These are phyloP conservation scores for Dalechampia spathulata DNA, from an alignment of 441 rosid genomes.

Conservation along the genomic window DNA sequence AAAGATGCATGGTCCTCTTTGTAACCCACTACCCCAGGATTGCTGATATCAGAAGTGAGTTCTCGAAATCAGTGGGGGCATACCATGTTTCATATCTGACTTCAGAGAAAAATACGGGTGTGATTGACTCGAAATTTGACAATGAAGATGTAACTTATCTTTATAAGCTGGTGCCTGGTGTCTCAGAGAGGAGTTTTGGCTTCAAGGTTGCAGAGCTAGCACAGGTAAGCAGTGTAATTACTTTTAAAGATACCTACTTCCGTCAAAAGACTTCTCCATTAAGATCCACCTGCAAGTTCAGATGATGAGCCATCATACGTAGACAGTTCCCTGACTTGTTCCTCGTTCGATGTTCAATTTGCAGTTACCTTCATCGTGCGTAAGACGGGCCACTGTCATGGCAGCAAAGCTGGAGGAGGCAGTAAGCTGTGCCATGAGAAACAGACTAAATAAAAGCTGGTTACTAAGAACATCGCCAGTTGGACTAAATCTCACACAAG, in stretches of 20 bases:
- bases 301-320: no score
- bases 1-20: conserved; percentile 73
- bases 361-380: conserved; percentile 71
- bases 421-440: conserved; percentile 33
- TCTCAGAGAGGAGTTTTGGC: conserved; percentile 81
- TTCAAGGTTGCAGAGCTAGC: conserved; percentile 89
- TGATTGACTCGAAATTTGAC: conserved; percentile 22
- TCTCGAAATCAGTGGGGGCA: conserved; percentile 52
- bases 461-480: conserved; percentile 7
- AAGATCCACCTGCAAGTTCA: no score
- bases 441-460: conserved; percentile 13
- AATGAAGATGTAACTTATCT: conserved; percentile 76
- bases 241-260: neutral
- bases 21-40: conserved; percentile 93
- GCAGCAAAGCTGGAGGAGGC: conserved; percentile 60
- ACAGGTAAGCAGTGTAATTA: conserved; percentile 38
- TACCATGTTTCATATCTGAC: conserved; percentile 91
- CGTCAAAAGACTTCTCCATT: no score
- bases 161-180: conserved; percentile 76
- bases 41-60: conserved; percentile 44
- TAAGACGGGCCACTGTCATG: conserved; percentile 54
- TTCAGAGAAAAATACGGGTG: conserved; percentile 21
- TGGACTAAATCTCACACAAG: conserved; percentile 13
- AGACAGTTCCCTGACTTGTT: neutral
- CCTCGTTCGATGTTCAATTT: neutral